Percentiles rank a stretch among this genome's conserved stretches.
Conservation (phyloP, 2,329 filamentous ascomycete species). For the Fusarium stilboides region DNA sequence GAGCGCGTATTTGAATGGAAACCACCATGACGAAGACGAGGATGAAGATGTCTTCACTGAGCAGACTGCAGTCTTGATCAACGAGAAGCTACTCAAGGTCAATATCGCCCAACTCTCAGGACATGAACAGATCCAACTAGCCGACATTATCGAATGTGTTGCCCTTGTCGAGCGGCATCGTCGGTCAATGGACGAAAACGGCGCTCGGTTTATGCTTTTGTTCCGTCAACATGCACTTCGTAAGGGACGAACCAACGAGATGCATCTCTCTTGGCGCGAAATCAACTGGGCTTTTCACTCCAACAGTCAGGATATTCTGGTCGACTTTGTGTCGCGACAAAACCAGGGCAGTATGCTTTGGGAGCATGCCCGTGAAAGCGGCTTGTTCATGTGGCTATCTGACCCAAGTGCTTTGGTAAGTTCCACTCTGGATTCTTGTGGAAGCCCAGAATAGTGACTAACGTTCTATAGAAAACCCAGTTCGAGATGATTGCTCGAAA, state of each 20-base stretch:
- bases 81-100: conserved; percentile 81
- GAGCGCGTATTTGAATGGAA: conserved; percentile 57
- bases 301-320: conserved; percentile 88
- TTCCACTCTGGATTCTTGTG: neutral
- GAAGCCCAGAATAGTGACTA: conserved; percentile 4
- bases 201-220: conserved; percentile 88
- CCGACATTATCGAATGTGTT: conserved; percentile 87
- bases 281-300: conserved; percentile 91
- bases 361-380: conserved; percentile 87
- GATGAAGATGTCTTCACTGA: conserved; percentile 79
- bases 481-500: conserved; percentile 94
- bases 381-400: conserved; percentile 94
- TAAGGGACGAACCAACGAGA: conserved; percentile 74
- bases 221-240: conserved; percentile 85
- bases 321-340: conserved; percentile 85
- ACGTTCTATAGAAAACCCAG: conserved; percentile 65
- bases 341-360: conserved; percentile 86
- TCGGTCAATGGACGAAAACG: conserved; percentile 91
- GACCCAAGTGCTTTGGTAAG: conserved; percentile 81
- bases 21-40: conserved; percentile 59
- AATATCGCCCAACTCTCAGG: conserved; percentile 85
- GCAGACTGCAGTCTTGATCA: conserved; percentile 77
- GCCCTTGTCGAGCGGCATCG: conserved; percentile 89
- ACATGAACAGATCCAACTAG: conserved; percentile 87
- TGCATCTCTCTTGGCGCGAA: conserved; percentile 81